Evolutionary conservation across 257 asterid species (phyloP).

Genomic region (Leonotis leonurus): DNA sequence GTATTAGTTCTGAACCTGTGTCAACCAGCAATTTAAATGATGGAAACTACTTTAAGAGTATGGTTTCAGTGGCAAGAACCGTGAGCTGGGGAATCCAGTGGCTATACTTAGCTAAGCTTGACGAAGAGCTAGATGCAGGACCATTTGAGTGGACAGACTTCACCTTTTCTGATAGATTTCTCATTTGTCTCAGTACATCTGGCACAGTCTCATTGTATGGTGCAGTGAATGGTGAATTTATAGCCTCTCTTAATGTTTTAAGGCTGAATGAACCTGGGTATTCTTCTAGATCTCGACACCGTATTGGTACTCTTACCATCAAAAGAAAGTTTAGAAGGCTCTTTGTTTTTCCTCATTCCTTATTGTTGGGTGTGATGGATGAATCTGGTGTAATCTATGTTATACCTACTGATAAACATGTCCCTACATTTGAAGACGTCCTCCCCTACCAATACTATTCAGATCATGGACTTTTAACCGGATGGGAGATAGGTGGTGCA

Average conservation of each 20-base stretch:
- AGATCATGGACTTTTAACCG: conserved; percentile 47
- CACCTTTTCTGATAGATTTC: conserved; percentile 59
- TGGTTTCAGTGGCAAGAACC: conserved; percentile 57
- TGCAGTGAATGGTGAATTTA: conserved; percentile 53
- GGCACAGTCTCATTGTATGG: conserved; percentile 61
- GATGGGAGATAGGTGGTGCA: conserved; percentile 69
- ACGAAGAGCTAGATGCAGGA: conserved; percentile 33
- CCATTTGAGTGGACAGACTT: conserved; percentile 77
- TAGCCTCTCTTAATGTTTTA: conserved; percentile 47
- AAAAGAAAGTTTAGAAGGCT: conserved; percentile 64
- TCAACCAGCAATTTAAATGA: conserved; percentile 29
- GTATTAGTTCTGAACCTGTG: conserved; percentile 24
- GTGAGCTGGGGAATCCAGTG: conserved; percentile 77
- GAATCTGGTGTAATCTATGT: conserved; percentile 62
- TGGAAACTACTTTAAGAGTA: conserved; percentile 26
- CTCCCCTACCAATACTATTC: conserved; percentile 31
- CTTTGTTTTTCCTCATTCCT: conserved; percentile 49
- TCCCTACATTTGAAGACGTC: conserved; percentile 30
- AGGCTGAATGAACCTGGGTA: conserved; percentile 27
- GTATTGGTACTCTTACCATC: conserved; percentile 22
- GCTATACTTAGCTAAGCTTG: conserved; percentile 60
- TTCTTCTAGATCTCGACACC: conserved; percentile 27
- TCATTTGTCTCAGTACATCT: conserved; percentile 62
- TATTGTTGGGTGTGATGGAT: conserved; percentile 70
- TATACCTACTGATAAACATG: conserved; percentile 33